Evolutionary conservation across 768 basidiomycete genomes (phyloP), one percentile per base, ranked within the genome.

Genomic region (Kwoniella heveanensis): DNA sequence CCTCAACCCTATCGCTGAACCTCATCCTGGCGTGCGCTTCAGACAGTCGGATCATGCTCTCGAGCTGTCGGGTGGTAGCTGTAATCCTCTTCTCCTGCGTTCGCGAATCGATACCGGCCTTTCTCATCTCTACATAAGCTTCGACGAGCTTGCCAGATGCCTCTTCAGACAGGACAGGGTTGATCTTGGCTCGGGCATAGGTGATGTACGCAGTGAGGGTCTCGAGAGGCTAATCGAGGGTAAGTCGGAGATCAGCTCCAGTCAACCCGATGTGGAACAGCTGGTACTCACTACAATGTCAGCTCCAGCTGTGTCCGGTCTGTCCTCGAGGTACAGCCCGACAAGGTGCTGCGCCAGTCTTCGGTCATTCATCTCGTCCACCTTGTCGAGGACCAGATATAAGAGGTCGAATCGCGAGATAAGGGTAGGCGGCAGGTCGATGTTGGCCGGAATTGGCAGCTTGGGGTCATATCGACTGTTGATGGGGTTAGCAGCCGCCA

Each of bases 11-110:
- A n/a, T 87, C 84, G 21, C 89, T 89, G 79, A 96, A 89, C 0
- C 93, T 86, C 96, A 98, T 97, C 30, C 94, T 85, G 3, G 96
- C 94, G 77, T 99, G 96, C 0, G 90, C 96, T 81, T 99, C 96
- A 0, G 90, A 89, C 26, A 99, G 86, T 5, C 94, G 89, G 73
- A 99, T 96, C 87, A 99, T 91, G 70, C 88, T 90, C 81, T 99
- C 96, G 17, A 99, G 86, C 80, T 99, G 95, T 53, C 96, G 87
- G 0, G 96, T 98, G 30, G 96, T 98, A 0, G 96, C 96, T 0
- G 96, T 99, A 80, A 99, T 99, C 13, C 95, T 88, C 77, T 91
- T 91, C 80, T 98, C 95, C 64, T 85, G 86, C 0, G 86, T 85
- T 19, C 92, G 88, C 1, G 92, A 88, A 77, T 98, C 95, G 58